Evolutionary conservation across 768 basidiomycete genomes (phyloP), one percentile per base, ranked within the genome.

Genomic region (Astraeus odoratus): DNA sequence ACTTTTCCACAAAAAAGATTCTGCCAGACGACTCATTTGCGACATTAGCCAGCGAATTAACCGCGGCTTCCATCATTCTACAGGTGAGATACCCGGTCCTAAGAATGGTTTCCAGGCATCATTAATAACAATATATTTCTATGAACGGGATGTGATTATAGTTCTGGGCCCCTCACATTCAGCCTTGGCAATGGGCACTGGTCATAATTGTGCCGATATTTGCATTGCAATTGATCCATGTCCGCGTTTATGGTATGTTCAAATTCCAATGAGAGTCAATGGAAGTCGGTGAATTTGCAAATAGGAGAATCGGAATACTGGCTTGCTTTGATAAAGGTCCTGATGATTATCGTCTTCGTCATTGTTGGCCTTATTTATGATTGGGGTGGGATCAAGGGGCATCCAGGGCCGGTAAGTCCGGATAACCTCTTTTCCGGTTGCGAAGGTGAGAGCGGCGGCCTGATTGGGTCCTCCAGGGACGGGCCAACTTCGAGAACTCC

Each of bases 251-350:
- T 46, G 76, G 77, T 75, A 37, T 43, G 67, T 53, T 46, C 8
- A 20, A 23, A 18, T 39, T 9, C 15, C 23, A 39, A n/a, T 33
- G 0, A 12, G 20, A 18, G 22, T 40, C 13, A 1, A 24, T 36
- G 16, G 42, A 37, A 33, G 29, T 27, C 13, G 19, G 20, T 49
- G 36, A 48, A 27, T 27, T 10, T 41, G 10, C 43, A 13, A 26
- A 26, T 33, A 76, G 78, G 77, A 36, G 80, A 81, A 67, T 73
- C 75, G 1, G 77, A 76, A 52, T 79, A 78, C 60, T 81, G 79
- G 79, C 70, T 76, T 42, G 77, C 81, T 7, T 69, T 76, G 52
- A 71, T 84, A 54, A 83, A 84, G 61, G 76, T 84, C 19, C 39
- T 76, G 36, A 72, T 81, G 66, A 76, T 83, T 35, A 51, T 80